Evolutionary conservation across 768 basidiomycete species (phyloP).

Genomic region (Xerocomus spinulosus): DNA sequence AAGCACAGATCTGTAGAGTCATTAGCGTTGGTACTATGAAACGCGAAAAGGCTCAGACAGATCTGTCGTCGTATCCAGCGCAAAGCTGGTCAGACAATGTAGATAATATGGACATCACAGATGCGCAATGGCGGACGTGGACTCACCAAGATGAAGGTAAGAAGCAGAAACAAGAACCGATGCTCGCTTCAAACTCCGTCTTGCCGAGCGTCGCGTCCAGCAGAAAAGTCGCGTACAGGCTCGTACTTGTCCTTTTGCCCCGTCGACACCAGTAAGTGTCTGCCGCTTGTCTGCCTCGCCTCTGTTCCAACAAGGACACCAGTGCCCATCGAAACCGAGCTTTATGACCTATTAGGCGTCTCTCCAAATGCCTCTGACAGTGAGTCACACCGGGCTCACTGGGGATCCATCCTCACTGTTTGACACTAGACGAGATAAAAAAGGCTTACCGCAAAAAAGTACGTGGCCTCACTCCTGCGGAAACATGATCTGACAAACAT

Average conservation of each 20-base stretch:
- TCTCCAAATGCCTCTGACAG: constrained; percentile 66
- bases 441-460: constrained; percentile 94
- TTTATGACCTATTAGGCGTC: constrained; percentile 85
- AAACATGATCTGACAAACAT: constrained; percentile 14
- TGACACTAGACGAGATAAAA: constrained; percentile 72
- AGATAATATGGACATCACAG: constrained; percentile 75
- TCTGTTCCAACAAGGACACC: constrained; percentile 3
- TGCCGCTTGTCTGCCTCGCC: not conserved
- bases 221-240: constrained; percentile 18
- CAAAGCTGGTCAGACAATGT: constrained; percentile 78
- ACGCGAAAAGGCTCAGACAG: constrained; percentile 22
- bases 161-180: not conserved
- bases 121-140: not conserved
- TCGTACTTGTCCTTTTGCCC: constrained; percentile 1
- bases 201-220: constrained; percentile 27
- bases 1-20: constrained; percentile 19
- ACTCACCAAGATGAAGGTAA: constrained; percentile 17
- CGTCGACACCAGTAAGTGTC: constrained; percentile 26
- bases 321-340: constrained; percentile 75
- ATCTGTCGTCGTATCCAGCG: constrained; percentile 47
- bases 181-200: constrained; percentile 32
- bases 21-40: constrained; percentile 25
- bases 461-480: constrained; percentile 17
- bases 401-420: constrained; percentile 7
- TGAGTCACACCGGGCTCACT: constrained; percentile 28